Percentiles rank a stretch among this genome's conserved stretches.
Evolutionary conservation across 225 moss, liverwort and hornwort genomes (phyloP).

Genomic region (Pseudisothecium myosuroides): DNA sequence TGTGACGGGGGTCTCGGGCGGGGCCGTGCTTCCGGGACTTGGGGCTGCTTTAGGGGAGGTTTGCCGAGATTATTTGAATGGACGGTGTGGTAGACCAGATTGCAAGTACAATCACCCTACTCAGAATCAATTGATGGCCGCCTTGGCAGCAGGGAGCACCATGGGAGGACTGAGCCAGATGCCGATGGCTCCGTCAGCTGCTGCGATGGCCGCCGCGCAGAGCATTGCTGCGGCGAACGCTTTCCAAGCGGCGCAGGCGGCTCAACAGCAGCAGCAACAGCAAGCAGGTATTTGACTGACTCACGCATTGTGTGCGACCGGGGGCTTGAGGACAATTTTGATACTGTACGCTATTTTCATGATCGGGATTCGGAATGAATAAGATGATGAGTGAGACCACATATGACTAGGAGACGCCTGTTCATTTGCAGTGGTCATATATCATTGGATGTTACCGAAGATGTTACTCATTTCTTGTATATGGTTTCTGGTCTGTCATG

Average conservation of each 20-base stretch:
- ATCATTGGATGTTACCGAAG: background rate
- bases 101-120: conserved; percentile 50
- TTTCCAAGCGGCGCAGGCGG: conserved; percentile 86
- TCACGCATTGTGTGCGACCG: background rate
- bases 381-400: background rate
- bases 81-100: conserved; percentile 43
- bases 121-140: conserved; percentile 39
- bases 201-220: conserved; percentile 99
- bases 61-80: conserved; percentile 52
- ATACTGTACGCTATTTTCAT: background rate
- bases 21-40: conserved; percentile 40
- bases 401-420: background rate
- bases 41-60: conserved; percentile 59
- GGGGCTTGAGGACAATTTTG: background rate
- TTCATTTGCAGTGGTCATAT: background rate
- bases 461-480: background rate
- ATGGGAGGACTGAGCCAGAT: conserved; percentile 99
- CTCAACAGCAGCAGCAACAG: conserved; percentile 80
- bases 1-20: conserved; percentile 71
- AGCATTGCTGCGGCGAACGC: conserved; percentile 99
- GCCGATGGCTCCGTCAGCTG: conserved; percentile 99
- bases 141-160: conserved; percentile 79
- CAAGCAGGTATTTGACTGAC: conserved; percentile 45
- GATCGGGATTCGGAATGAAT: background rate
- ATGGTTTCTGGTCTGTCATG: background rate